These are phyloP conservation scores for Aspergillus nidulans DNA, from an alignment of 495 filamentous ascomycete species.

Conservation along the genomic window DNA sequence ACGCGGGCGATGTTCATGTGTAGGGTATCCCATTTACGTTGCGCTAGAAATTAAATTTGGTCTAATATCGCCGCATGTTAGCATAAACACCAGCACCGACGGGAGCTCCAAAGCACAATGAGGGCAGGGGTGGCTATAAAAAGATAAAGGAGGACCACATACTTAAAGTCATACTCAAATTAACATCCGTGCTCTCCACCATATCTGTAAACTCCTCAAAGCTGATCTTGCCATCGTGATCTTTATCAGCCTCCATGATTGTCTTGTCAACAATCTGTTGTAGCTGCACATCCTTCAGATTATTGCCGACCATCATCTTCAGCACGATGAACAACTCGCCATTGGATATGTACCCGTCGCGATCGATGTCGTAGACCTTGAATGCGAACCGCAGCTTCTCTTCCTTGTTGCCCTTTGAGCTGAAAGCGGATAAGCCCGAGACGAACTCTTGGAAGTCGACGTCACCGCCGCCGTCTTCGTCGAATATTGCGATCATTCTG, in stretches of 20 bases:
- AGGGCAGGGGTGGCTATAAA: not conserved
- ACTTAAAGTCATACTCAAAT: conserved; percentile 97
- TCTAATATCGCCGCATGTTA: not conserved
- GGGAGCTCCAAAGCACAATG: not conserved
- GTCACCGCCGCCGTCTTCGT: conserved; percentile 96
- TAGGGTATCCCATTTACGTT: not conserved
- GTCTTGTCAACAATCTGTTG: conserved; percentile 97
- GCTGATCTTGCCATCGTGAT: conserved; percentile 95
- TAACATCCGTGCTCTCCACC: conserved; percentile 97
- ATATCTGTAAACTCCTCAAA: conserved; percentile 99
- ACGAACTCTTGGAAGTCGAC: conserved; percentile 99
- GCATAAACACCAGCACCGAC: not conserved
- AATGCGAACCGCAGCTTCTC: conserved; percentile 98
- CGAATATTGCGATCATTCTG: conserved; percentile 99
- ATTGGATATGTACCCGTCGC: conserved; percentile 98
- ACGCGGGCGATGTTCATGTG: not conserved
- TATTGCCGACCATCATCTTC: conserved; percentile 99
- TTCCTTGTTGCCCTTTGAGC: conserved; percentile 96
- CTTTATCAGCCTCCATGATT: conserved; percentile 98
- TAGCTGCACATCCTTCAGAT: conserved; percentile 97
- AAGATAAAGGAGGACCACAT: conserved; percentile 14
- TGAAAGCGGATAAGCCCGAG: conserved; percentile 90
- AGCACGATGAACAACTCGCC: conserved; percentile 98
- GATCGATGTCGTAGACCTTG: conserved; percentile 99
- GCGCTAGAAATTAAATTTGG: conserved; percentile 2